A percentile compares a stretch with the other conserved stretches of the same genome.
These are phyloP conservation scores for Termitomyces sp. DNA, from an alignment of 768 basidiomycete species.

Conservation along the genomic window DNA sequence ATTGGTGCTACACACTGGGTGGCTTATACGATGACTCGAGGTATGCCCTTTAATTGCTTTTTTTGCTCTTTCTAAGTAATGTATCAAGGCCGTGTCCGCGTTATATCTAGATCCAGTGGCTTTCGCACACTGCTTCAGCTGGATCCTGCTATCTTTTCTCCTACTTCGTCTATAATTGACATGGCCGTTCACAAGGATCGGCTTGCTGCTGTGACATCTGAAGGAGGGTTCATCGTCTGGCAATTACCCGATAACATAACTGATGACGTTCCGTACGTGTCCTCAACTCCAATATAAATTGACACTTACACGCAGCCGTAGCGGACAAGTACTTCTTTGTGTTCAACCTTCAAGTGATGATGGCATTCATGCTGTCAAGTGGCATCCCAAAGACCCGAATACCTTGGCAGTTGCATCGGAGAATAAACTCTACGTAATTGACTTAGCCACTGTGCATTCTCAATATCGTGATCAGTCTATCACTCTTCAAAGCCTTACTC, in stretches of 20 bases:
- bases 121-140: conserved; percentile 84
- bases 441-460: conserved; percentile 57
- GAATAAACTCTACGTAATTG: conserved; percentile 69
- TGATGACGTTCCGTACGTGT: conserved; percentile 79
- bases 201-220: conserved; percentile 81
- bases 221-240: conserved; percentile 89
- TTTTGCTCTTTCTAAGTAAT: conserved; percentile 3
- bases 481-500: conserved; percentile 62
- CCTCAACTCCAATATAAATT: not conserved
- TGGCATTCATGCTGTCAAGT: conserved; percentile 77
- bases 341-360: conserved; percentile 55
- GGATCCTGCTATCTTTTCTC: conserved; percentile 48
- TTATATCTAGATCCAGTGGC: conserved; percentile 84
- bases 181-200: conserved; percentile 85
- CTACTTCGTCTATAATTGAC: conserved; percentile 47
- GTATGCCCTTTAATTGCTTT: conserved; percentile 22
- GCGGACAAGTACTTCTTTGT: conserved; percentile 65
- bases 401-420: conserved; percentile 81
- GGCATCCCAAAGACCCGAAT: conserved; percentile 82
- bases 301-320: conserved; percentile 21
- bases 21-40: conserved; percentile 88
- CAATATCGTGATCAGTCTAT: conserved; percentile 59
- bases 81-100: conserved; percentile 66
- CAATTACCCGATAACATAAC: conserved; percentile 78
- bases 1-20: conserved; percentile 92